Evolutionary conservation across 2,329 filamentous ascomycete species (phyloP).

Genomic region (Penicillium sp.): DNA sequence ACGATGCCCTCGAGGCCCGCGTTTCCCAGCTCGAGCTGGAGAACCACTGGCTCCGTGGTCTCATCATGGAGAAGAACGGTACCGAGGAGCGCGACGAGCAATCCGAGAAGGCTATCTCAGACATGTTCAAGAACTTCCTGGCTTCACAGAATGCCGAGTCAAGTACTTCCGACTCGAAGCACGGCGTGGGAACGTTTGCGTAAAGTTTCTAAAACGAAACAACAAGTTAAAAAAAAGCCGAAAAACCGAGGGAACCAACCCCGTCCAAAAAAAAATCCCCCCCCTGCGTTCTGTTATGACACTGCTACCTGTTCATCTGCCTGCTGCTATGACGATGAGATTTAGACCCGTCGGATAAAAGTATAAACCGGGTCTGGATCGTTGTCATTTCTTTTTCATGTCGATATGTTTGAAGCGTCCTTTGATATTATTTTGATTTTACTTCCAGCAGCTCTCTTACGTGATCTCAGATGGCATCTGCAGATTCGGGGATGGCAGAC

Average conservation of each 20-base stretch:
- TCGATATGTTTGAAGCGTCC: conserved; percentile 26
- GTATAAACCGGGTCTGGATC: neutral
- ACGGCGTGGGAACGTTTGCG: conserved; percentile 35
- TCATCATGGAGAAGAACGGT: conserved; percentile 78
- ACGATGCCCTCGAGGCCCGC: conserved; percentile 71
- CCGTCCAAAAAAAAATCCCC: neutral
- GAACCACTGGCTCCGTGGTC: conserved; percentile 79
- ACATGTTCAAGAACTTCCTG: conserved; percentile 47
- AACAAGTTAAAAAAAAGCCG: conserved; percentile 18
- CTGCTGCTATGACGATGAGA: conserved; percentile 15
- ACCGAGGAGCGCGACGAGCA: conserved; percentile 36
- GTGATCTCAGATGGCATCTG: conserved; percentile 15
- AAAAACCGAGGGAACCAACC: conserved; percentile 6
- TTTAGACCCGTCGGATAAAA: neutral
- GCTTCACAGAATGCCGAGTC: conserved; percentile 39
- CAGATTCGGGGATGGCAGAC: conserved; percentile 18
- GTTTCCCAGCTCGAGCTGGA: conserved; percentile 78
- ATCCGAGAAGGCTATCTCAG: conserved; percentile 51
- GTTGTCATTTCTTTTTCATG: conserved; percentile 19
- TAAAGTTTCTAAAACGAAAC: conserved; percentile 14
- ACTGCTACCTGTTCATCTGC: conserved; percentile 11
- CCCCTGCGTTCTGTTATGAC: conserved; percentile 15
- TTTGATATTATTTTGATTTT: conserved; percentile 2
- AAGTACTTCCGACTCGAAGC: conserved; percentile 38
- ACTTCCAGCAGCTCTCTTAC: conserved; percentile 12